These are phyloP conservation scores for Yamadazyma insecticola DNA, from an alignment of 805 yeast species.

Conservation along the genomic window DNA sequence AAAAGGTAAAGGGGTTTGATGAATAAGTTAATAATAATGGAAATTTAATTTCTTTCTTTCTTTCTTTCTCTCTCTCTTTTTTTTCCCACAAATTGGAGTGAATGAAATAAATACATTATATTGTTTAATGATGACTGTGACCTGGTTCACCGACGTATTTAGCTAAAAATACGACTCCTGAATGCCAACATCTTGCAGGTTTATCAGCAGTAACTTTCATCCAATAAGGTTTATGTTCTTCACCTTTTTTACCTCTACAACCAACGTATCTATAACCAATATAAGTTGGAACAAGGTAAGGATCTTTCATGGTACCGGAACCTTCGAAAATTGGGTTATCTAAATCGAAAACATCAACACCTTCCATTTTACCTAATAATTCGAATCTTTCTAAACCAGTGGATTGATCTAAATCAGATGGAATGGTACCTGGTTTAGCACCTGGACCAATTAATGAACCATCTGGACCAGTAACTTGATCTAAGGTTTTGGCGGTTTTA, in stretches of 20 bases:
- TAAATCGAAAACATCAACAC: slow-evolving; percentile 89
- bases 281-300: slow-evolving; percentile 84
- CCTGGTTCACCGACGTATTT: slow-evolving; percentile 82
- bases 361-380: slow-evolving; percentile 88
- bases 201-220: slow-evolving; percentile 78
- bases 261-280: slow-evolving; percentile 94
- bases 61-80: no score
- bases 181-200: slow-evolving; percentile 97
- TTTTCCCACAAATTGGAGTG: no score
- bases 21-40: no score
- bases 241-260: slow-evolving; percentile 88
- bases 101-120: no score
- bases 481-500: slow-evolving; percentile 62
- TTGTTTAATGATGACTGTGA: slow-evolving; percentile 48
- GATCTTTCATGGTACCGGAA: slow-evolving; percentile 86
- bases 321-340: slow-evolving; percentile 86
- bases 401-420: slow-evolving; percentile 93
- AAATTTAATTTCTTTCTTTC: no score
- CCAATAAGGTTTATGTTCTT: slow-evolving; percentile 90
- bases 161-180: slow-evolving; percentile 91
- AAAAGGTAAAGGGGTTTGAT: no score
- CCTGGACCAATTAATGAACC: slow-evolving; percentile 85
- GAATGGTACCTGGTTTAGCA: slow-evolving; percentile 79
- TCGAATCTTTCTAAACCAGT: slow-evolving; percentile 98
- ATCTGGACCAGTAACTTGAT: slow-evolving; percentile 73